Conservation (phyloP, 2,329 filamentous ascomycete genomes). For the Helminthosporium solani region DNA sequence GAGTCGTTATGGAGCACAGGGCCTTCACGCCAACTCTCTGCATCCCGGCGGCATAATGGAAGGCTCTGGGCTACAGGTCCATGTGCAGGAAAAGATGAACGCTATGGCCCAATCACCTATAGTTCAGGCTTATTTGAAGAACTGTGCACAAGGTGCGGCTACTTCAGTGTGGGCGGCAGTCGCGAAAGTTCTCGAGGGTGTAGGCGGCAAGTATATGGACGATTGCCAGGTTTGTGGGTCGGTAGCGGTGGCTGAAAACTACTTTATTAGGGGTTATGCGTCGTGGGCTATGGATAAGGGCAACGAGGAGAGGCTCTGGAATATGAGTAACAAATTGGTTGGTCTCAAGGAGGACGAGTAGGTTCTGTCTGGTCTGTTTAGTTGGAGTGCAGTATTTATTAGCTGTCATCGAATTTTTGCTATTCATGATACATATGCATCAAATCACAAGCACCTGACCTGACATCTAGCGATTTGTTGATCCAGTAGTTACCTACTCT, state of each 20-base stretch:
- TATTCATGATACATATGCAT: no score
- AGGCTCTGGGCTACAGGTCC: slow-evolving; percentile 1
- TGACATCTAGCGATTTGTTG: no score
- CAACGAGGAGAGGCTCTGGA: slow-evolving; percentile 32
- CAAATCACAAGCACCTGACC: no score
- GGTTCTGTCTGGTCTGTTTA: no score
- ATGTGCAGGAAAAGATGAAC: slow-evolving; percentile 1
- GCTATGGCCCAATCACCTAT: not conserved
- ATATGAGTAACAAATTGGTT: slow-evolving; percentile 14
- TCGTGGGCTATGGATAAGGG: slow-evolving; percentile 24
- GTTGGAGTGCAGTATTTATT: no score
- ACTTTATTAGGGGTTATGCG: slow-evolving; percentile 6
- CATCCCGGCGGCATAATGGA: slow-evolving; percentile 19
- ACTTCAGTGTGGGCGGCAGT: slow-evolving; percentile 40
- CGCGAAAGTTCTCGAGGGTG: slow-evolving; percentile 34
- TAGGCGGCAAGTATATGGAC: slow-evolving; percentile 35
- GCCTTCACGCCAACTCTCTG: slow-evolving; percentile 43
- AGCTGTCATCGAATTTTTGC: no score
- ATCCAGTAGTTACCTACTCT: no score
- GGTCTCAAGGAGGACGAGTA: slow-evolving; percentile 9
- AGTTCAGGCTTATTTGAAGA: slow-evolving; percentile 19
- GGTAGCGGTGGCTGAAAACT: not conserved
- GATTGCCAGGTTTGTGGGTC: slow-evolving; percentile 24
- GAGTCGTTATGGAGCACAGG: slow-evolving; percentile 47
- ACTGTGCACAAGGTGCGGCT: slow-evolving; percentile 40